Evolutionary conservation across 208 protist genomes (phyloP).

Genomic region (Leishmania martiniquensis): DNA sequence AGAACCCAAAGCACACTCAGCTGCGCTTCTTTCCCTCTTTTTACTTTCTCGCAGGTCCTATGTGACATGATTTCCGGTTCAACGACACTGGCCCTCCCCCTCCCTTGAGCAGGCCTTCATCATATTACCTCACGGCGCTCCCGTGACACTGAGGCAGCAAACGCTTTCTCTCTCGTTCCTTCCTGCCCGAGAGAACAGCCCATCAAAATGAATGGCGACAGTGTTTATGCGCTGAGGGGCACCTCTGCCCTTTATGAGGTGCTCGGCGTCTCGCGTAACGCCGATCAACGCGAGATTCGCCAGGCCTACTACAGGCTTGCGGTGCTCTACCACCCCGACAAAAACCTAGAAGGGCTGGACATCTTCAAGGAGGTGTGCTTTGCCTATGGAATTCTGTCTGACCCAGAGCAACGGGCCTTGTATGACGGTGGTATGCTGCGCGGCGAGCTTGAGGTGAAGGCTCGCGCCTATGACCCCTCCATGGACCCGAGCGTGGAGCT

Average conservation of each 20-base stretch:
- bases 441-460: conserved; percentile 58
- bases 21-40: not conserved
- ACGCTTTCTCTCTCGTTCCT: not conserved
- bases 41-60: not conserved
- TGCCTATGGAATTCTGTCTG: conserved; percentile 82
- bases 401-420: conserved; percentile 71
- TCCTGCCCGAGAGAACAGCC: not conserved
- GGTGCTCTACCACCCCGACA: conserved; percentile 91
- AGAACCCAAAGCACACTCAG: not conserved
- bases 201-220: conserved; percentile 38
- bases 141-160: not conserved
- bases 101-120: not conserved
- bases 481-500: conserved; percentile 89
- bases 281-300: conserved; percentile 77
- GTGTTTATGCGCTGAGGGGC: conserved; percentile 75
- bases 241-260: conserved; percentile 84
- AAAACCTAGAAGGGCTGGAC: conserved; percentile 80
- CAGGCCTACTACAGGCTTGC: conserved; percentile 87
- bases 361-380: conserved; percentile 90
- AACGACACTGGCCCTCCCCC: not conserved
- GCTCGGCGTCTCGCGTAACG: conserved; percentile 58
- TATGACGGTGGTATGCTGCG: conserved; percentile 78
- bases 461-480: conserved; percentile 72
- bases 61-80: not conserved
- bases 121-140: not conserved